Conservation (phyloP, 2,329 filamentous ascomycete species). For the Cercospora janseana region DNA sequence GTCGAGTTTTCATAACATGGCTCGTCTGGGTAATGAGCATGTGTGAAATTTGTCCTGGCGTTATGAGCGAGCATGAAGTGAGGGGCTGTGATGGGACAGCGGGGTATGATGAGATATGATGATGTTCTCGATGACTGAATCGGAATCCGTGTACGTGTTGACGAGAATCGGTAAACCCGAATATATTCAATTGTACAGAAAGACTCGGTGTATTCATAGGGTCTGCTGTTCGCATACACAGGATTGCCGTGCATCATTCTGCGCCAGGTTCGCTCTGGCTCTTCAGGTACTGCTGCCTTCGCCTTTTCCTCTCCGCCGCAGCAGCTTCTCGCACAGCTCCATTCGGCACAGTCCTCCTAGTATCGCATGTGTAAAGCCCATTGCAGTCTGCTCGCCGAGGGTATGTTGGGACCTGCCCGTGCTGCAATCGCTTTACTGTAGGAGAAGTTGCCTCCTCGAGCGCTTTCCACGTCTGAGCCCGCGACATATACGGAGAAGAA, state of each 20-base stretch:
- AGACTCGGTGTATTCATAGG: not conserved
- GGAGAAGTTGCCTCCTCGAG: conserved; percentile 2
- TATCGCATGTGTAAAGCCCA: conserved; percentile 17
- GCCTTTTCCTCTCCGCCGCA: conserved; percentile 23
- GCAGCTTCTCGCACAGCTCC: conserved; percentile 28
- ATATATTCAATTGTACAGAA: not conserved
- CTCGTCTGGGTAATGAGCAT: not conserved
- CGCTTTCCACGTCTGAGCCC: conserved; percentile 2
- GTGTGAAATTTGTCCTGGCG: not conserved
- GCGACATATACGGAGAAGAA: not conserved
- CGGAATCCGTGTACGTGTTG: not conserved
- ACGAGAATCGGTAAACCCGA: not conserved
- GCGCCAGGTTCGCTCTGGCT: no score
- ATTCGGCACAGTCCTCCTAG: conserved; percentile 22
- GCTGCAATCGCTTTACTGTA: not conserved
- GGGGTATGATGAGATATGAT: conserved; percentile 6
- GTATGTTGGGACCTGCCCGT: not conserved
- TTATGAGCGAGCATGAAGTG: conserved; percentile 7
- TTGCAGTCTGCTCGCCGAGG: conserved; percentile 3
- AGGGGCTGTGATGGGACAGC: not conserved
- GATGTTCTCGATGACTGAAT: not conserved
- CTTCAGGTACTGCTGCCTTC: conserved; percentile 13
- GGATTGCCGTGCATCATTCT: no score
- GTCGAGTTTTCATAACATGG: conserved; percentile 49
- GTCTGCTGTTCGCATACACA: no score